A percentile compares a stretch with the other conserved stretches of the same genome.
Conservation (phyloP, 2,329 filamentous ascomycete species). For the Pseudocercospora musae region DNA sequence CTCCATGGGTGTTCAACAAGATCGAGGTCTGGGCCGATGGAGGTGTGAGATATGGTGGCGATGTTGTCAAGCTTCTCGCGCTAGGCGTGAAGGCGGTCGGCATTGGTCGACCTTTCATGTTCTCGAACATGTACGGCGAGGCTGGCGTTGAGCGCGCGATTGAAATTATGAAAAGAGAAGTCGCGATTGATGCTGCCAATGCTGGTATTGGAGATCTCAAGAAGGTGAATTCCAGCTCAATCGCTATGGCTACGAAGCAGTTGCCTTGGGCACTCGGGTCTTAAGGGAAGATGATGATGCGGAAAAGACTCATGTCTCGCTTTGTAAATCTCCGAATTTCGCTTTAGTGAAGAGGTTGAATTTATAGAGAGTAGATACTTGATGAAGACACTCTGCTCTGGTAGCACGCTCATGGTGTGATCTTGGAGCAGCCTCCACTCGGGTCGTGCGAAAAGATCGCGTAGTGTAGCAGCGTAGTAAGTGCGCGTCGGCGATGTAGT, state of each 20-base stretch:
- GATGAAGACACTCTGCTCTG: neutral
- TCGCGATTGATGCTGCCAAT: constrained; percentile 32
- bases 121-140: constrained; percentile 55
- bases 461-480: no score
- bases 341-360: no score
- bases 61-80: constrained; percentile 41
- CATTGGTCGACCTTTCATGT: constrained; percentile 52
- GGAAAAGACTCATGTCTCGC: neutral
- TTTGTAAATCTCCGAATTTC: neutral
- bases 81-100: constrained; percentile 43
- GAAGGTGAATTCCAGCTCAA: constrained; percentile 8
- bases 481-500: no score
- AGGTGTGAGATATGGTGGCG: constrained; percentile 39
- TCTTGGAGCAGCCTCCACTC: no score
- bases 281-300: neutral
- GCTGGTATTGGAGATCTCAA: constrained; percentile 20
- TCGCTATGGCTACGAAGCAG: neutral
- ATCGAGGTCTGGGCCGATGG: constrained; percentile 41
- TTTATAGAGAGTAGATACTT: no score
- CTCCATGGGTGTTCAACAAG: constrained; percentile 39
- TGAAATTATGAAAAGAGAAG: constrained; percentile 51
- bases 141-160: constrained; percentile 55
- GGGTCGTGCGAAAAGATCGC: no score
- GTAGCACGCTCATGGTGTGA: neutral
- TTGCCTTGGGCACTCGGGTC: neutral